Percentiles rank a stretch among this genome's conserved stretches.
These are phyloP conservation scores for Linaria vulgaris DNA, from an alignment of 257 asterid genomes.

Conservation along the genomic window DNA sequence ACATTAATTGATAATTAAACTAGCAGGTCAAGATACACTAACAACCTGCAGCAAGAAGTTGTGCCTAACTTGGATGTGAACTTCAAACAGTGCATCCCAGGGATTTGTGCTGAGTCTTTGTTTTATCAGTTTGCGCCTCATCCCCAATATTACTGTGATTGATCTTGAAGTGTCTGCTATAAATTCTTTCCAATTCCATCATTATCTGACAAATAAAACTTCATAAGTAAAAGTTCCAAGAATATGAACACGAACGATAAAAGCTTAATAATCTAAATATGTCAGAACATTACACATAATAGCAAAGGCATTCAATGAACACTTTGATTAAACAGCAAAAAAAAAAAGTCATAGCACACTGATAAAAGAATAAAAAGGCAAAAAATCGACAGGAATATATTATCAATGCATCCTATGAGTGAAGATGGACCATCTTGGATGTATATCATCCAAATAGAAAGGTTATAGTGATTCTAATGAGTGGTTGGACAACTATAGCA, in stretches of 20 bases:
- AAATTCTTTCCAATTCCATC: constrained; percentile 25
- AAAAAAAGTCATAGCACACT: too few relatives aligned
- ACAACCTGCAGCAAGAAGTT: constrained; percentile 31
- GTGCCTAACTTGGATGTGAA: constrained; percentile 15
- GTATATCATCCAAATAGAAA: too few relatives aligned
- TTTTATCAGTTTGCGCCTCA: constrained; percentile 16
- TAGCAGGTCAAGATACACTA: constrained; percentile 26
- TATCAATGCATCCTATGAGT: too few relatives aligned
- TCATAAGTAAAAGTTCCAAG: constrained; percentile 26
- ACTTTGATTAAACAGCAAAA: too few relatives aligned
- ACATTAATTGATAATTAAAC: constrained; percentile 25
- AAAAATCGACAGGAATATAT: too few relatives aligned
- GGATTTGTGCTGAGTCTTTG: constrained; percentile 25
- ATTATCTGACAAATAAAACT: constrained; percentile 28
- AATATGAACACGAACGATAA: constrained; percentile 19
- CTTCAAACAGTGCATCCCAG: constrained; percentile 22
- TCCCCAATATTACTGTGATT: constrained; percentile 20
- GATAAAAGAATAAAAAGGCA: too few relatives aligned
- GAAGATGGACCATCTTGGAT: too few relatives aligned
- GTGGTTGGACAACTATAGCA: too few relatives aligned
- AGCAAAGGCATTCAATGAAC: too few relatives aligned
- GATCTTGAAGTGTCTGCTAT: constrained; percentile 27
- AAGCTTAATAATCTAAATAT: constrained; percentile 11
- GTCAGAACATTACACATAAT: too few relatives aligned
- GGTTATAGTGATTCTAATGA: too few relatives aligned